A percentile compares a stretch with the other conserved stretches of the same genome.
Evolutionary conservation across 2,329 filamentous ascomycete genomes (phyloP).

Genomic region (Aspergillus tubingensis): DNA sequence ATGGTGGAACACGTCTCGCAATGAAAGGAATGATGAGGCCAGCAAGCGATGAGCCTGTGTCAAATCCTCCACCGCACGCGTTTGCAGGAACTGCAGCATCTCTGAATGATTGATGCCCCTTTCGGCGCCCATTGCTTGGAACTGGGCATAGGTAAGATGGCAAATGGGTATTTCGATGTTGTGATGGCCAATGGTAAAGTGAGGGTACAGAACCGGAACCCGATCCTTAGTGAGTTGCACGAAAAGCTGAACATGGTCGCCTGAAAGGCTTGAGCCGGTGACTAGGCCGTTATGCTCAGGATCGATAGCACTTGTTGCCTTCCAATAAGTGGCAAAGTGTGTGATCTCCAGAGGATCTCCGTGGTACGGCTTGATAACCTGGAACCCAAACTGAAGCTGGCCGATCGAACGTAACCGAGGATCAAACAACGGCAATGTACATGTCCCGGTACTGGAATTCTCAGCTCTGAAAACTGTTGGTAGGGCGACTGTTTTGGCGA

Average conservation of each 20-base stretch:
- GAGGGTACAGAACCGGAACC: slow-evolving; percentile 82
- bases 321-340: slow-evolving; percentile 99
- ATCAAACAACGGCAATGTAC: slow-evolving; percentile 88
- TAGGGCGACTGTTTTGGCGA: slow-evolving; percentile 90
- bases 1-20: slow-evolving; percentile 73
- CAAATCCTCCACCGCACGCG: slow-evolving; percentile 47
- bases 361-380: slow-evolving; percentile 94
- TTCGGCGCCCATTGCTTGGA: slow-evolving; percentile 48
- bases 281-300: slow-evolving; percentile 83
- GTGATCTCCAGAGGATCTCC: slow-evolving; percentile 93
- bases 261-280: slow-evolving; percentile 90
- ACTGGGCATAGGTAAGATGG: slow-evolving; percentile 68
- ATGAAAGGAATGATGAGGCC: slow-evolving; percentile 73
- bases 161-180: slow-evolving; percentile 80
- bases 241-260: slow-evolving; percentile 90
- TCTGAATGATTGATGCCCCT: slow-evolving; percentile 29
- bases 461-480: slow-evolving; percentile 80
- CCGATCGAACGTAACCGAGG: slow-evolving; percentile 88
- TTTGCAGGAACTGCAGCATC: slow-evolving; percentile 33
- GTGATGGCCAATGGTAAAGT: slow-evolving; percentile 75
- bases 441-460: slow-evolving; percentile 73
- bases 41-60: slow-evolving; percentile 71
- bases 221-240: slow-evolving; percentile 90
- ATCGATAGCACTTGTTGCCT: slow-evolving; percentile 91
- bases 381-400: slow-evolving; percentile 89